Evolutionary conservation across 345 rosid genomes (phyloP).

Genomic region (Laguncularia racemosa): DNA sequence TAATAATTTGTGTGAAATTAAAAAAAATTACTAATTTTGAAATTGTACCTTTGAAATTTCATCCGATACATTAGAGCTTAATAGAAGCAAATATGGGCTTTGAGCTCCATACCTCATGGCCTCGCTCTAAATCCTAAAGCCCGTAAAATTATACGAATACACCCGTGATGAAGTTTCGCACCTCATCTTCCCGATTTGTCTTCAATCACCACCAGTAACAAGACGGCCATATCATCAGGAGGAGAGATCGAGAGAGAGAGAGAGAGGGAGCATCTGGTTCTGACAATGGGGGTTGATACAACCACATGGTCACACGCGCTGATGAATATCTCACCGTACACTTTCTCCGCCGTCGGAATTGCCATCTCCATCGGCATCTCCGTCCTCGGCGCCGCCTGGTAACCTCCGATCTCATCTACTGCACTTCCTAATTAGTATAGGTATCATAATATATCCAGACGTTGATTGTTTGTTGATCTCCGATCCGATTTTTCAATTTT

Average conservation of each 20-base stretch:
- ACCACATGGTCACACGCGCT: constrained; percentile 80
- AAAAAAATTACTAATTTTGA: too few species aligned
- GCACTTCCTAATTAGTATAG: not conserved
- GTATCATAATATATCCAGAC: not conserved
- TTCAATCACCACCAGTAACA: too few species aligned
- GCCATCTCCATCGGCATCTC: constrained; percentile 94
- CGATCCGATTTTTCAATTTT: not conserved
- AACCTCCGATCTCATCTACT: constrained; percentile 1
- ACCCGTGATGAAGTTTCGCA: too few species aligned
- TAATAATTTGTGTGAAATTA: too few species aligned
- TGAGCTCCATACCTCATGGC: too few species aligned
- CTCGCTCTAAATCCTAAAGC: too few species aligned
- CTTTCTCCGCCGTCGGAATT: constrained; percentile 93
- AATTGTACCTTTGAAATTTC: too few species aligned
- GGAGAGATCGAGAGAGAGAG: not conserved
- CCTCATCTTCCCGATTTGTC: too few species aligned
- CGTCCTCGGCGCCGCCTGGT: constrained; percentile 99
- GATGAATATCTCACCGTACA: constrained; percentile 81
- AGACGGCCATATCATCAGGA: too few species aligned
- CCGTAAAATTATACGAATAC: too few species aligned
- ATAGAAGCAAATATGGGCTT: too few species aligned
- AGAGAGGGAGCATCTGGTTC: not conserved
- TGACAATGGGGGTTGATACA: constrained; percentile 30
- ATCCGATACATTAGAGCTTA: too few species aligned
- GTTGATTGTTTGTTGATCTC: not conserved